These are phyloP conservation scores for Colletotrichum phormii DNA, from an alignment of 2,329 filamentous ascomycete genomes.

Conservation along the genomic window DNA sequence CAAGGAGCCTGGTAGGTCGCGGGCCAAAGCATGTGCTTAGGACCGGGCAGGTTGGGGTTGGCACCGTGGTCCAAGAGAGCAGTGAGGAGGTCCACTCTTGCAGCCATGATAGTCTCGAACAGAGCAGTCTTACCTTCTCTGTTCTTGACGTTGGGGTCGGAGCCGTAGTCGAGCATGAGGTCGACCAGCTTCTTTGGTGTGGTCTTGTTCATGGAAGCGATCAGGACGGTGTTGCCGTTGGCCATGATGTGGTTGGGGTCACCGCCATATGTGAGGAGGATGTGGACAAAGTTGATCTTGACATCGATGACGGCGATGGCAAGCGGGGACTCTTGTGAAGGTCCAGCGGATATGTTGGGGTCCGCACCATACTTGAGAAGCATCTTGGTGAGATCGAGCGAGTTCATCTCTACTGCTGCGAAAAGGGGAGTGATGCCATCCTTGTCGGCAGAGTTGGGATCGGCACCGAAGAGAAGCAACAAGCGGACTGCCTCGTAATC, in stretches of 20 bases:
- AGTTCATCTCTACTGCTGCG: conserved; percentile 62
- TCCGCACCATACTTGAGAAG: conserved; percentile 75
- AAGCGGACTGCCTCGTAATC: conserved; percentile 67
- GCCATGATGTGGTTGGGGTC: conserved; percentile 64
- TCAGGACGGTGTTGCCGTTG: conserved; percentile 71
- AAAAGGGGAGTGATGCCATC: conserved; percentile 64
- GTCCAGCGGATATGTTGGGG: conserved; percentile 62
- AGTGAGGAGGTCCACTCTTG: conserved; percentile 67
- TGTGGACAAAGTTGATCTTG: conserved; percentile 67
- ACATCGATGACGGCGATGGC: conserved; percentile 61
- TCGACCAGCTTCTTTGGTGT: conserved; percentile 66
- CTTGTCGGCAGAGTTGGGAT: conserved; percentile 63
- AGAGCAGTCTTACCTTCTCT: conserved; percentile 71
- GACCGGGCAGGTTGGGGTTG: conserved; percentile 75
- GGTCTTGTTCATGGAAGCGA: conserved; percentile 69
- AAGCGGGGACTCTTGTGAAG: conserved; percentile 66
- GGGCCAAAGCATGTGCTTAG: conserved; percentile 77
- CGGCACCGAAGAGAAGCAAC: conserved; percentile 67
- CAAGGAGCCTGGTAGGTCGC: conserved; percentile 69
- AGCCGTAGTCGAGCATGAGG: conserved; percentile 69
- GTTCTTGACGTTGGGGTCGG: conserved; percentile 69
- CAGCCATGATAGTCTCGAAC: conserved; percentile 69
- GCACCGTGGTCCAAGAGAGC: conserved; percentile 66
- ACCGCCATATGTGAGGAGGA: conserved; percentile 72
- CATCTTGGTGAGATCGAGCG: conserved; percentile 66